Percentiles rank a stretch among this genome's conserved stretches.
Conservation (phyloP, 2,329 filamentous ascomycete genomes). For the Microdochium bolleyi region DNA sequence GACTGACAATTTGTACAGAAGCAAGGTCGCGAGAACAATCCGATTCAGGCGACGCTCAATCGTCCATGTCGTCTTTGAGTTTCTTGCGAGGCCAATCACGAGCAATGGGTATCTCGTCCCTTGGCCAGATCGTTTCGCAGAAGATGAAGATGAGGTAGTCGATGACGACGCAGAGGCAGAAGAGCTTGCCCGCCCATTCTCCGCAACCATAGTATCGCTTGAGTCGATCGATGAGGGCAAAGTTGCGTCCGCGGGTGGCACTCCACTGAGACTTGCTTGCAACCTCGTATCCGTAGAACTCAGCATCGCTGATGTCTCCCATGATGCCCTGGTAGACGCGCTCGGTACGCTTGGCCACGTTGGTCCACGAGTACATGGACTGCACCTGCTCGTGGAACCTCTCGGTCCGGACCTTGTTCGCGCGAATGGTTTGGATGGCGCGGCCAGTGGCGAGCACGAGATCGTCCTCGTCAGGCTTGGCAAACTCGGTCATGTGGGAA, state of each 20-base stretch:
- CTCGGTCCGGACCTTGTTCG: conserved; percentile 83
- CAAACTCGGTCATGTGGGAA: conserved; percentile 94
- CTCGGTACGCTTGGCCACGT: conserved; percentile 89
- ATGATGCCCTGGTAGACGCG: conserved; percentile 91
- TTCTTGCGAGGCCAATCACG: conserved; percentile 84
- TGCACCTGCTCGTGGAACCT: conserved; percentile 95
- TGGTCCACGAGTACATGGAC: conserved; percentile 98
- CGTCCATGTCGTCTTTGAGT: conserved; percentile 16
- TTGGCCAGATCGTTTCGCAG: conserved; percentile 78
- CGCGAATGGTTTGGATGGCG: conserved; percentile 79
- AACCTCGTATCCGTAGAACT: conserved; percentile 79
- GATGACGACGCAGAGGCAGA: conserved; percentile 88
- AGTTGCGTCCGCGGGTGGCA: conserved; percentile 66
- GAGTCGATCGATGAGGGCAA: conserved; percentile 86
- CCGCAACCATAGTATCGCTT: conserved; percentile 98
- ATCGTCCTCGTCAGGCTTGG: conserved; percentile 93
- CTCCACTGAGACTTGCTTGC: conserved; percentile 55
- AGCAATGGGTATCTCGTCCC: conserved; percentile 80
- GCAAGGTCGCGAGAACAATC: too few species aligned
- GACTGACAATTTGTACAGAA: too few species aligned
- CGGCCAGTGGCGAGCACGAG: conserved; percentile 81
- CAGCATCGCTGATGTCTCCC: conserved; percentile 74
- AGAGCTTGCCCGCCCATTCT: conserved; percentile 96
- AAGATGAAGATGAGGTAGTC: conserved; percentile 89
- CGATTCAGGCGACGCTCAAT: conserved; percentile 3